Evolutionary conservation across 2,329 filamentous ascomycete species (phyloP), one percentile per base, ranked within the genome.

Genomic region (Xylaria sp.): DNA sequence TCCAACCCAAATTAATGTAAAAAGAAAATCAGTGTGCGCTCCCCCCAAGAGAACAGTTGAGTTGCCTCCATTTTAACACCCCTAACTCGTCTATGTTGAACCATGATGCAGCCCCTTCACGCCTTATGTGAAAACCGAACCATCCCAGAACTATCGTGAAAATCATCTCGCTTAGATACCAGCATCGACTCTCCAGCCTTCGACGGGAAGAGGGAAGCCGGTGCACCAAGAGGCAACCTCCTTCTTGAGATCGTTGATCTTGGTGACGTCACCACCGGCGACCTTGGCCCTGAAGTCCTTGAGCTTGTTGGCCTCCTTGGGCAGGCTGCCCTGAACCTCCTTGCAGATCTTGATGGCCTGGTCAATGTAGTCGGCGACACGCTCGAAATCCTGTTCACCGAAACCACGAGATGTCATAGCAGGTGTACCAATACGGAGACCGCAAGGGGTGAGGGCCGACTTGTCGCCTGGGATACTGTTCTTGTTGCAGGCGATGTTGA

Each of bases 401-500:
- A 99, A 97, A 68, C 95, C 95, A 81, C 95, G 91, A 73, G 88
- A 93, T 61, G 94, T 97, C 95, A 99, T 99, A 78, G 95, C 95
- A 50, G 95, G 95, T 47, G 94, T 95, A 75, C 95, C 95, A 73
- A 99, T 96, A 72, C 95, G 92, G 78, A 99, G 89, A 83, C 95
- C 95, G 75, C 89, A 92, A 57, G 95, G 95, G 68, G 92, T 97
- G 70, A 99, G 87, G 51, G 95, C 95, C 62, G 92, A 96, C 86
- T 96, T 97, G 86, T 99, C 95, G 67, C 95, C 95, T 42, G 95
- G 95, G 63, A 97, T 95, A 64, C 92, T 90, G 88, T 99, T 99
- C 89, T 99, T 99, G 89, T 99, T 99, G 87, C 93, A 96, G 66
- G 95, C 94, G 78, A 99, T 96, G 85, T 97, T 96, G 81, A 97